Evolutionary conservation across 768 basidiomycete species (phyloP), one percentile per base, ranked within the genome.

Genomic region (Amanita inopinata): DNA sequence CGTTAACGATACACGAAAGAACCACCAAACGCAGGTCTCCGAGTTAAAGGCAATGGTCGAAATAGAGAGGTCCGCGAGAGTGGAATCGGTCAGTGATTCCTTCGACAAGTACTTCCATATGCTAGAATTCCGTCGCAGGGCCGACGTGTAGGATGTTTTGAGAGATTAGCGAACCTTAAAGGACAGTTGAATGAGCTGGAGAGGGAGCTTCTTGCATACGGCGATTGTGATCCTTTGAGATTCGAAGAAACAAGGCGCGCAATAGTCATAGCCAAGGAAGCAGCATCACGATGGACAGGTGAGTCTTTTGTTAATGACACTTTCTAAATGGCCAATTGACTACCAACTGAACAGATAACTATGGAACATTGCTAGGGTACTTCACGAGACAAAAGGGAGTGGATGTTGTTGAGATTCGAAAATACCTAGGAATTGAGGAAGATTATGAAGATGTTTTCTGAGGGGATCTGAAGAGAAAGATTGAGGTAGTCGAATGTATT

Each of bases 251-350:
- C 80, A 56, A 77, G 71, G 38, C 64, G 83, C 35, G 88, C 82
- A 0, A 69, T 78, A 7, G 69, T 74, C 38, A 67, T 92, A 10
- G 88, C 85, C 2, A 86, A 83, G 48, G 89, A 94, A 55, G 90
- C 88, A 9, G 76, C 83, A 9, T 56, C 81, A 17, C 78, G 88
- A 10, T 92, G 90, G 86, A 97, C 92, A 25, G 92, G 92, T 93
- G 50, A 44, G 78, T 61, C 8, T 4, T 2, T 23, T 10, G 15
- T 31, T 17, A 20, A 17, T 22, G 15, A 14, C 5, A 37, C n/a
- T 7, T 28, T 28, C 7, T 12, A 11, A 14, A 23, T 6, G 7
- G 5, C 18, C 23, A 36, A 24, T 25, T 27, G n/a, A 10, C 28
- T 23, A 24, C 23, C 12, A 18, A 3, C 8, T 33, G 18, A 15